Conservation (phyloP, 345 rosid species). For the Eucalyptus leucophloia region DNA sequence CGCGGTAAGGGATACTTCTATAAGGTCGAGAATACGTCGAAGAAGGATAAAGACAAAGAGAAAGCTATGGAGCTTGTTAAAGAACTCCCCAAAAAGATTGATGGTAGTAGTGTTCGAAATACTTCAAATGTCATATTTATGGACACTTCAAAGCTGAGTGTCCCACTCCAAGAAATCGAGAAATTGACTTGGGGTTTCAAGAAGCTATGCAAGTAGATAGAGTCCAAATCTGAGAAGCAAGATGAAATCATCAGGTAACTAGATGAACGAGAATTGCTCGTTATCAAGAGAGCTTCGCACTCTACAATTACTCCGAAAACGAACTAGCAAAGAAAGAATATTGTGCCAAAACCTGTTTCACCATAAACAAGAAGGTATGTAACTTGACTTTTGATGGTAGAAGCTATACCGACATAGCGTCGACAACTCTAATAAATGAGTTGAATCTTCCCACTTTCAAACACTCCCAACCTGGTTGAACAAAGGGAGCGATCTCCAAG, state of each 20-base stretch:
- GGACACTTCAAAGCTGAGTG: neutral
- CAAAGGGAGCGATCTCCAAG: neutral
- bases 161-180: neutral
- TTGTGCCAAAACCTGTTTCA: neutral
- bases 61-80: neutral
- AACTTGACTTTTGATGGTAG: neutral
- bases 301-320: neutral
- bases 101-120: neutral
- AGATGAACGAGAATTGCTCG: neutral
- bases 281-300: neutral
- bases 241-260: neutral
- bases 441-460: neutral
- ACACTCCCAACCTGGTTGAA: neutral
- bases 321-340: neutral
- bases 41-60: neutral
- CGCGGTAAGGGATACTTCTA: neutral
- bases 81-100: neutral
- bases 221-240: neutral
- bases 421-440: neutral
- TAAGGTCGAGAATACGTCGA: neutral
- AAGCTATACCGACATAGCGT: neutral
- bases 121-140: neutral
- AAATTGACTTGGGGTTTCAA: neutral
- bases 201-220: neutral
- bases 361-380: neutral